phyloP scores from a whole-genome alignment of 768 basidiomycete species.

The Macrolepiota fuliginosa region DNA sequence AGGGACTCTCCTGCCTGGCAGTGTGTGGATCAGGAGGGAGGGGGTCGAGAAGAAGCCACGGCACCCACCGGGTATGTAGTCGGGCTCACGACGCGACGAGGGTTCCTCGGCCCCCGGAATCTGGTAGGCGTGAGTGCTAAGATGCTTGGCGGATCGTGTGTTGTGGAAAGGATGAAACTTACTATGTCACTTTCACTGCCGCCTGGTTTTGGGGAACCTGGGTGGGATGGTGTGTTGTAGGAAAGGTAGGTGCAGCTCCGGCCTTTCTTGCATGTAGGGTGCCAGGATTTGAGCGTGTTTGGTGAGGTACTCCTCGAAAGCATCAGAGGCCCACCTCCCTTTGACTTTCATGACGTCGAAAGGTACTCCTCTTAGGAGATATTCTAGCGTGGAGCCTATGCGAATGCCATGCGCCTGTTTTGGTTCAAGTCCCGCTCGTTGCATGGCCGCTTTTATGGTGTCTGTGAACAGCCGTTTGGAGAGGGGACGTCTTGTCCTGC shows the following conservation, averaged over 20 bases:
- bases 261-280: slow-evolving; percentile 14
- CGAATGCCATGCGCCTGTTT: slow-evolving; percentile 26
- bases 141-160: too few species aligned
- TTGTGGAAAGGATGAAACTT: too few species aligned
- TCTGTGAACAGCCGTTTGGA: slow-evolving; percentile 23
- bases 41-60: too few species aligned
- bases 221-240: neutral
- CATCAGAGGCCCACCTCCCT: slow-evolving; percentile 24
- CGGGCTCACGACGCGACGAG: too few species aligned
- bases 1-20: too few species aligned
- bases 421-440: neutral
- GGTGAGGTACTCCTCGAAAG: slow-evolving; percentile 13
- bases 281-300: slow-evolving; percentile 18
- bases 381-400: slow-evolving; percentile 30
- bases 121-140: too few species aligned
- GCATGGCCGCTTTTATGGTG: slow-evolving; percentile 16
- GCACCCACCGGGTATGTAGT: too few species aligned
- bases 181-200: too few species aligned
- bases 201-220: too few species aligned
- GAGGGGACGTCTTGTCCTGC: slow-evolving; percentile 17
- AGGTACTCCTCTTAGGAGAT: slow-evolving; percentile 29
- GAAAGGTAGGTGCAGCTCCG: neutral
- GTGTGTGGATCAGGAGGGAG: too few species aligned
- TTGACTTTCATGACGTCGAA: slow-evolving; percentile 34
- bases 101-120: too few species aligned